These are phyloP conservation scores for Quercus lobata DNA, from an alignment of 331 rosid species.

Conservation along the genomic window DNA sequence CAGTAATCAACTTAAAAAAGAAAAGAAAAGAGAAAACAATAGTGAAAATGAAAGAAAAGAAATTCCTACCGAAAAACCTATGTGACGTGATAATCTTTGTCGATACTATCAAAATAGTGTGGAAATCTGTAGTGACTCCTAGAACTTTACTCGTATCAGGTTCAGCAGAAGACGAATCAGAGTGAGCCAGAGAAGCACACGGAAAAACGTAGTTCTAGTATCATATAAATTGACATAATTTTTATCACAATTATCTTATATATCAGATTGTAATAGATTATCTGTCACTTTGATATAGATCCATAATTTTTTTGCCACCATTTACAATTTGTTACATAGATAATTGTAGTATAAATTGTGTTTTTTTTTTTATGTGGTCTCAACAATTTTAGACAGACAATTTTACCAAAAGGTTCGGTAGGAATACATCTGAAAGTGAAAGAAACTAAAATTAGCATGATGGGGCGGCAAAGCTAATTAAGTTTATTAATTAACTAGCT, in stretches of 20 bases:
- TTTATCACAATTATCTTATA: fast-evolving
- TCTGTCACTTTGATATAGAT: fast-evolving
- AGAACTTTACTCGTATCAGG: not conserved
- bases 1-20: too few species aligned
- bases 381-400: too few species aligned
- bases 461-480: conserved; percentile 14
- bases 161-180: not conserved
- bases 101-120: not conserved
- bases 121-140: not conserved
- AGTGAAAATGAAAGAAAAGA: not conserved
- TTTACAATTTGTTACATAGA: fast-evolving
- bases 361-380: too few species aligned
- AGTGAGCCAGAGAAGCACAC: not conserved
- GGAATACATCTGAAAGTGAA: not conserved
- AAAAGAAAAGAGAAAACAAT: too few species aligned
- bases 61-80: not conserved
- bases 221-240: too few species aligned
- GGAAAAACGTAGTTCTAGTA: fast-evolving
- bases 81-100: not conserved
- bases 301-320: fast-evolving
- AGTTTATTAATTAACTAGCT: conserved; percentile 11
- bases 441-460: not conserved
- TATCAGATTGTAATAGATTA: fast-evolving
- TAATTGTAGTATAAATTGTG: fast-evolving
- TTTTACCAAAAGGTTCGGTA: not conserved